phyloP scores from a whole-genome alignment of 2,329 filamentous ascomycete genomes.

The Xylaria sp. region DNA sequence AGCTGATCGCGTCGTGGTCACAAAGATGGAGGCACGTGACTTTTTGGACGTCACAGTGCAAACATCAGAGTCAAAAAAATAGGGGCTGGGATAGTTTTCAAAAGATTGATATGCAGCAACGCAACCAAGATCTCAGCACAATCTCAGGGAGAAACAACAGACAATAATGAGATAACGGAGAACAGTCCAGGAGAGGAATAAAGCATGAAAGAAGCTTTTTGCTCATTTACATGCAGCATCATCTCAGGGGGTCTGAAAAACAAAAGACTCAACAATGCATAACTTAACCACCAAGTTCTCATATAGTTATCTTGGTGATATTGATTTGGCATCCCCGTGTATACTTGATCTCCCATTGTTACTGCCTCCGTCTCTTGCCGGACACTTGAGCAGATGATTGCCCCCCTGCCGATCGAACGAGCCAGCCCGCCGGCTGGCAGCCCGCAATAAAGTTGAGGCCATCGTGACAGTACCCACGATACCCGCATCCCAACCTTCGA shows the following conservation, averaged over 20 bases:
- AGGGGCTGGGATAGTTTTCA: not conserved
- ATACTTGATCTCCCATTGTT: not conserved
- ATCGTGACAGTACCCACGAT: not conserved
- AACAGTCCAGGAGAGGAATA: not conserved
- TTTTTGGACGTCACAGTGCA: not conserved
- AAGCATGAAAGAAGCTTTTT: not conserved
- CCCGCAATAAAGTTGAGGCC: not conserved
- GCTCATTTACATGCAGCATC: not conserved
- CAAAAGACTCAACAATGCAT: conserved; percentile 2
- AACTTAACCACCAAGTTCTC: not conserved
- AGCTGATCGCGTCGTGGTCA: not conserved
- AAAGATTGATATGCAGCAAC: not conserved
- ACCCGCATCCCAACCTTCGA: not conserved
- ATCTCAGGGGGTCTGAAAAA: conserved; percentile 1
- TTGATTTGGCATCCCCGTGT: not conserved
- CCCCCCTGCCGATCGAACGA: not conserved
- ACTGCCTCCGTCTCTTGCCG: not conserved
- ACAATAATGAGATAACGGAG: not conserved
- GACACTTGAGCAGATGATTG: not conserved
- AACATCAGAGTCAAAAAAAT: not conserved
- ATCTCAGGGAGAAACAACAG: not conserved
- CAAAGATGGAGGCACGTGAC: conserved; percentile 8
- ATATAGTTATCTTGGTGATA: not conserved
- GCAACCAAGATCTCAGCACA: not conserved
- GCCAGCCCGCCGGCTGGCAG: no score